Evolutionary conservation across 2,329 filamentous ascomycete species (phyloP).

Genomic region (Calonectria crousiana): DNA sequence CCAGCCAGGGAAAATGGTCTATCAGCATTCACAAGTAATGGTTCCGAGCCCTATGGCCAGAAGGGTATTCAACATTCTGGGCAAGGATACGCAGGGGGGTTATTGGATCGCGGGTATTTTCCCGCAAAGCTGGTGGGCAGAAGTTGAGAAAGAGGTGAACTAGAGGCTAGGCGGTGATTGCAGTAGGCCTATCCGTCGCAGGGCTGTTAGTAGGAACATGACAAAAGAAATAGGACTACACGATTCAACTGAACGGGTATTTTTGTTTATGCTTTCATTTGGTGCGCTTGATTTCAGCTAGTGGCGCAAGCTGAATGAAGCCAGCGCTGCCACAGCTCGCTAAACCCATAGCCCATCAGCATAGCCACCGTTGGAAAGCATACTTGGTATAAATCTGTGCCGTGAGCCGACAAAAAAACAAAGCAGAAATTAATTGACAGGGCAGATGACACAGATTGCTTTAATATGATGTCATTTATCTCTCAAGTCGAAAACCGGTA

Average conservation of each 20-base stretch:
- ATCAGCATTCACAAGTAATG: constrained; percentile 17
- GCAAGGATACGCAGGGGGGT: not conserved
- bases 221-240: not conserved
- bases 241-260: not conserved
- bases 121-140: not conserved
- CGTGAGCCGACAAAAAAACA: not conserved
- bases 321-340: not conserved
- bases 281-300: not conserved
- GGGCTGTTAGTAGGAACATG: not conserved
- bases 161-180: not conserved
- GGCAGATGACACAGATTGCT: not conserved
- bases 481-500: not conserved
- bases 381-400: not conserved
- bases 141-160: not conserved
- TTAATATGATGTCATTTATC: not conserved
- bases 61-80: constrained; percentile 4
- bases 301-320: not conserved
- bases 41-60: constrained; percentile 3
- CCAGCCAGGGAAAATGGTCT: constrained; percentile 2
- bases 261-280: not conserved
- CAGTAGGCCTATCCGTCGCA: not conserved
- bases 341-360: not conserved
- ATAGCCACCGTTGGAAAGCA: not conserved
- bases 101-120: constrained; percentile 10
- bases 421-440: not conserved